Percentiles rank a stretch among this genome's conserved stretches.
Conservation (phyloP, 2,329 filamentous ascomycete genomes). For the Tolypocladium tropicale region DNA sequence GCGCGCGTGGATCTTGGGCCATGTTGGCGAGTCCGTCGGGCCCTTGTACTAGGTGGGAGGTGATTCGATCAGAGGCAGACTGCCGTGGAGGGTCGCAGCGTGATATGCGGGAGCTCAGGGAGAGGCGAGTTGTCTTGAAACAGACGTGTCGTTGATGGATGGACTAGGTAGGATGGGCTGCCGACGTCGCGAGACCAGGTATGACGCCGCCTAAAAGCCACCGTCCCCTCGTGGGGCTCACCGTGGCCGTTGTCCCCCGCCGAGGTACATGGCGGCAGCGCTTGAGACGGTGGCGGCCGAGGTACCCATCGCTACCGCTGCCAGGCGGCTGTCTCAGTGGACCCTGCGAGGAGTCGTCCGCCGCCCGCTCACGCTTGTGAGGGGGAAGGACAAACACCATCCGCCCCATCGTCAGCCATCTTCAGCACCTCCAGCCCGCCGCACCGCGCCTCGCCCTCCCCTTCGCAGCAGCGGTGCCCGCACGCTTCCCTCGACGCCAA, state of each 20-base stretch:
- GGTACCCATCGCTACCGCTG: background rate
- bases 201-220: constrained; percentile 1
- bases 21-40: constrained; percentile 29
- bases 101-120: background rate
- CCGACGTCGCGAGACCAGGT: background rate
- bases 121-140: background rate
- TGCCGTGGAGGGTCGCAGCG: background rate
- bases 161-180: too few species aligned
- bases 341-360: too few species aligned
- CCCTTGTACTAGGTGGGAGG: background rate
- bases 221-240: background rate
- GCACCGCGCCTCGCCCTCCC: background rate
- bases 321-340: background rate
- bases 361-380: background rate
- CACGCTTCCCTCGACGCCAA: background rate
- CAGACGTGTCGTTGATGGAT: background rate
- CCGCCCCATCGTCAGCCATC: background rate
- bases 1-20: constrained; percentile 66
- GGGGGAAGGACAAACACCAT: too few species aligned
- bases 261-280: background rate
- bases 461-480: background rate
- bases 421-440: background rate
- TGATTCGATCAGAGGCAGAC: background rate
- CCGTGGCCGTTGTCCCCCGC: background rate
- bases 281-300: background rate